Percentiles rank a stretch among this genome's conserved stretches.
phyloP scores from a whole-genome alignment of 2,329 filamentous ascomycete genomes.

The Colletotrichum sublineola region DNA sequence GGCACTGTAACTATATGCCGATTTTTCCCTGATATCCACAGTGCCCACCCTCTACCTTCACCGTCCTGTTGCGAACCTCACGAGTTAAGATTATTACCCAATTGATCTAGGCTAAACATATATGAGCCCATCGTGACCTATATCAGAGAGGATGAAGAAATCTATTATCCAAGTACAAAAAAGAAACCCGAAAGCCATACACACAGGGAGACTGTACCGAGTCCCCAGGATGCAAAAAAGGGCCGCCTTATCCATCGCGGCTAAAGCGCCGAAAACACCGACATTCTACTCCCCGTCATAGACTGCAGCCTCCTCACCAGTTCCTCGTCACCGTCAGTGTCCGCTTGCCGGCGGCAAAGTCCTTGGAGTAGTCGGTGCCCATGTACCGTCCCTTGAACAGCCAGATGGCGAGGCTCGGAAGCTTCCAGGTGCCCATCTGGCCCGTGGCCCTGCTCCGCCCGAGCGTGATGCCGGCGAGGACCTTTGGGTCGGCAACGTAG shows the following conservation, averaged over 20 bases:
- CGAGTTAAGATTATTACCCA: constrained; percentile 2
- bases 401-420: constrained; percentile 50
- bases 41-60: constrained; percentile 1
- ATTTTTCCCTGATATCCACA: constrained; percentile 6
- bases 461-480: constrained; percentile 54
- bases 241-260: background rate
- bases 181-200: background rate
- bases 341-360: constrained; percentile 31
- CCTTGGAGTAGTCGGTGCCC: constrained; percentile 41
- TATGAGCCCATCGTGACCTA: background rate
- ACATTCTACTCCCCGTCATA: background rate
- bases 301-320: constrained; percentile 19
- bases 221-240: background rate
- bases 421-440: constrained; percentile 51
- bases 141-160: background rate
- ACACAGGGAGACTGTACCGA: background rate
- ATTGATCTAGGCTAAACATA: constrained; percentile 7
- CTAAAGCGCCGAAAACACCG: constrained; percentile 27
- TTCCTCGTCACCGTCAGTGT: constrained; percentile 31
- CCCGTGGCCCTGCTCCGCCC: constrained; percentile 55
- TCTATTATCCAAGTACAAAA: background rate
- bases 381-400: constrained; percentile 52
- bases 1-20: background rate
- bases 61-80: constrained; percentile 3
- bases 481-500: constrained; percentile 48